Evolutionary conservation across 1,284 basidiomycete species (phyloP).

Genomic region (Schizophyllum amplum): DNA sequence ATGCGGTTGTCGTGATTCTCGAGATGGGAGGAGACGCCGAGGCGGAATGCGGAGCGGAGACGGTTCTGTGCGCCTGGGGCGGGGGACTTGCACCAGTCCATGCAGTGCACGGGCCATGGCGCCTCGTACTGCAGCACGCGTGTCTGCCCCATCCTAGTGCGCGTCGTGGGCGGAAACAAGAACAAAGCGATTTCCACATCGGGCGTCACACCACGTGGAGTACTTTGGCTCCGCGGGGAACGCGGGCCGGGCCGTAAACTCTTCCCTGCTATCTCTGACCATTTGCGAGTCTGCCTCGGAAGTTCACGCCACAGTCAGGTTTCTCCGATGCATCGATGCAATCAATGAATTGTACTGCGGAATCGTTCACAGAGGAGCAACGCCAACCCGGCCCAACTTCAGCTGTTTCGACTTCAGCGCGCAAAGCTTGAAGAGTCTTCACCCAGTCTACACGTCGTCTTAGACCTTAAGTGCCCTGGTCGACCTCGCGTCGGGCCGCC

Average conservation of each 20-base stretch:
- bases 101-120: constrained; percentile 63
- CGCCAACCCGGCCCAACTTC: too few species aligned
- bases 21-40: constrained; percentile 72
- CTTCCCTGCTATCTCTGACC: neutral
- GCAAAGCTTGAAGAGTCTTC: too few species aligned
- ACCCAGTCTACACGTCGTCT: too few species aligned
- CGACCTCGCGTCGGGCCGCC: too few species aligned
- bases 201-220: too few species aligned
- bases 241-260: too few species aligned
- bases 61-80: constrained; percentile 64
- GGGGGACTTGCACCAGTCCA: constrained; percentile 80
- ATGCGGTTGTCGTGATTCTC: constrained; percentile 79
- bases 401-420: too few species aligned
- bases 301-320: too few species aligned
- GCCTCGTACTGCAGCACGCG: neutral
- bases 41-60: constrained; percentile 70
- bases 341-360: neutral
- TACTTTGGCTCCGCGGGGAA: too few species aligned
- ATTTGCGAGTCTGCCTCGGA: too few species aligned
- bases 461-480: too few species aligned
- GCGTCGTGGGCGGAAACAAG: neutral
- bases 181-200: neutral
- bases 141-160: neutral
- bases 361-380: neutral
- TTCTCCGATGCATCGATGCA: neutral